Conservation (phyloP, 1,284 basidiomycete genomes). For the Singerocomus inundabilis region DNA sequence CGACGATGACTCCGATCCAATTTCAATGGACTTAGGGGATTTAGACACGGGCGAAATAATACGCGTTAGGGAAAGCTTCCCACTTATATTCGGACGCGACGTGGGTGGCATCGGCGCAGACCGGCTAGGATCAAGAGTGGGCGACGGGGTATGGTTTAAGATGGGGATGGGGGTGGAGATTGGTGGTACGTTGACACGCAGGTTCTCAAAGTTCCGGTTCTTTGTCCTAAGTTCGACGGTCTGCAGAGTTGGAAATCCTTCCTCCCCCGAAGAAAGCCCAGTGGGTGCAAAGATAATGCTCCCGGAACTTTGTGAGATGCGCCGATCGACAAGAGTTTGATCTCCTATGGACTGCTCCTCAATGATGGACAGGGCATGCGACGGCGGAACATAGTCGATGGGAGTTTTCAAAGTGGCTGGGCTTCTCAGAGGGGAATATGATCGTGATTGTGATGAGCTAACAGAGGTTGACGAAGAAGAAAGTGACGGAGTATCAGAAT, state of each 20-base stretch:
- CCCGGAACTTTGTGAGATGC: constrained; percentile 22
- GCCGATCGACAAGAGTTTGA: not conserved
- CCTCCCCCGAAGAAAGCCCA: constrained; percentile 10
- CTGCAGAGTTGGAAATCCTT: constrained; percentile 1
- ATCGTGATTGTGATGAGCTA: constrained; percentile 40
- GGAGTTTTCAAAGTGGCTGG: constrained; percentile 33
- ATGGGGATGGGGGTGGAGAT: constrained; percentile 8
- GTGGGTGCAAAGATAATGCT: constrained; percentile 28
- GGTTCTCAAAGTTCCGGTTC: constrained; percentile 31
- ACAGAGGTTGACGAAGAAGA: constrained; percentile 40
- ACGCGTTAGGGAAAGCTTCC: constrained; percentile 29
- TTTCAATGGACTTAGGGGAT: constrained; percentile 4
- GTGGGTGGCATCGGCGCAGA: not conserved
- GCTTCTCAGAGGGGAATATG: constrained; percentile 37
- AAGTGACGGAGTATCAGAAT: constrained; percentile 46
- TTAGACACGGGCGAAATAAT: constrained; percentile 28
- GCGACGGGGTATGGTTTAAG: constrained; percentile 16
- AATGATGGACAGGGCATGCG: constrained; percentile 27
- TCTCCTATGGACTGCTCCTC: constrained; percentile 22
- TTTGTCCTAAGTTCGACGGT: constrained; percentile 19
- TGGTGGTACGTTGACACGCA: constrained; percentile 32
- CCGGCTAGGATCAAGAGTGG: constrained; percentile 9
- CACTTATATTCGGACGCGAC: constrained; percentile 13
- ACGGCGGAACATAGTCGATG: constrained; percentile 17
- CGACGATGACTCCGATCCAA: constrained; percentile 7